These are phyloP conservation scores for Epichloe elymi DNA, from an alignment of 2,329 filamentous ascomycete species.

Conservation along the genomic window DNA sequence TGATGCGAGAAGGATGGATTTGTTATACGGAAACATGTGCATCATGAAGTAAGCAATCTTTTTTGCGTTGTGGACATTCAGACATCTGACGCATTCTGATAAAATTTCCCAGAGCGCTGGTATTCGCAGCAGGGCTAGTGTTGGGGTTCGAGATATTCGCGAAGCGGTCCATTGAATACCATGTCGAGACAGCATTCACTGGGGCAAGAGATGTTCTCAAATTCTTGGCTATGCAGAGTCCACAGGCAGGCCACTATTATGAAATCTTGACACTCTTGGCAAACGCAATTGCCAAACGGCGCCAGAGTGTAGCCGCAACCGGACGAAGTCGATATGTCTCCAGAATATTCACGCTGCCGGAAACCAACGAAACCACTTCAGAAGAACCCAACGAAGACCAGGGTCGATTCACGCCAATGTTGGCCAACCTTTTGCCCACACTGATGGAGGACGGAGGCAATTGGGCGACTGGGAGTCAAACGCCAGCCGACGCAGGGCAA, in stretches of 20 bases:
- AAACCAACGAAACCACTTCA: neutral
- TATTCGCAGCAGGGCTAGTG: slow-evolving; percentile 44
- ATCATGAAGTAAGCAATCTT: slow-evolving; percentile 38
- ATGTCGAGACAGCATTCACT: slow-evolving; percentile 34
- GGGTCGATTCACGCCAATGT: neutral
- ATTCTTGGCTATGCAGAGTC: slow-evolving; percentile 33
- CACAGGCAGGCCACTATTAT: slow-evolving; percentile 43
- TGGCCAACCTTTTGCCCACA: neutral
- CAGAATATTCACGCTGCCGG: slow-evolving; percentile 13
- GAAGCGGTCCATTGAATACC: slow-evolving; percentile 28
- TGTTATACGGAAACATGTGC: slow-evolving; percentile 42
- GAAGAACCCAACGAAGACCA: neutral
- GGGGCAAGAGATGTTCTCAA: slow-evolving; percentile 36
- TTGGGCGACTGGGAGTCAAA: slow-evolving; percentile 5
- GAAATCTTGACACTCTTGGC: slow-evolving; percentile 38
- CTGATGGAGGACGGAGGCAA: slow-evolving; percentile 3
- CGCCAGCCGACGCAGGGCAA: slow-evolving; percentile 2
- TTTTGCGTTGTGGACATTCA: too few species aligned
- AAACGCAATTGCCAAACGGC: slow-evolving; percentile 29
- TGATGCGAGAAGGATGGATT: slow-evolving; percentile 29
- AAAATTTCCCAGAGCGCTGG: slow-evolving; percentile 26
- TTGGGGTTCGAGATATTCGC: slow-evolving; percentile 44
- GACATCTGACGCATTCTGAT: too few species aligned
- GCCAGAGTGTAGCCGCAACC: slow-evolving; percentile 12
- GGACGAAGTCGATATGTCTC: slow-evolving; percentile 16